These are phyloP conservation scores for Lyophyllum decastes DNA, from an alignment of 768 basidiomycete species.

Conservation along the genomic window DNA sequence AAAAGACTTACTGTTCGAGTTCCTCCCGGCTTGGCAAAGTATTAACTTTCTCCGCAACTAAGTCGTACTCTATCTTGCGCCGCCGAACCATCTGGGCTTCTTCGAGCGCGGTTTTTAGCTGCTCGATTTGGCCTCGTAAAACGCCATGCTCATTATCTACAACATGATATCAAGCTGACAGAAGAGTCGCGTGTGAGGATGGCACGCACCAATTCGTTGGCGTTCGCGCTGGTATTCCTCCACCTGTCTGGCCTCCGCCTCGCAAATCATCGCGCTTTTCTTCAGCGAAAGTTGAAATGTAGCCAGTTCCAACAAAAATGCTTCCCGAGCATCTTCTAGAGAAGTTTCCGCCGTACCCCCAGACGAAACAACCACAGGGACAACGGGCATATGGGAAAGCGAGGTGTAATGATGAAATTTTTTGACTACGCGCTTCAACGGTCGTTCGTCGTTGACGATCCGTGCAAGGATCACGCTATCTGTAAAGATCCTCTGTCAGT, in stretches of 20 bases:
- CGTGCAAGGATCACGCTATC: slow-evolving; percentile 81
- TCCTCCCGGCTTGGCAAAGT: slow-evolving; percentile 76
- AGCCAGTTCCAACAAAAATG: slow-evolving; percentile 76
- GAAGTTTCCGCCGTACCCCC: slow-evolving; percentile 27
- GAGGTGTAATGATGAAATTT: slow-evolving; percentile 77
- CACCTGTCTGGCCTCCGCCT: slow-evolving; percentile 84
- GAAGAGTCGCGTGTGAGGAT: not conserved
- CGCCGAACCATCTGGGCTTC: slow-evolving; percentile 75
- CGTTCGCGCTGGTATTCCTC: slow-evolving; percentile 80
- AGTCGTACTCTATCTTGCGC: slow-evolving; percentile 86
- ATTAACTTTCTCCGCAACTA: slow-evolving; percentile 81
- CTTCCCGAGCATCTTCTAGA: slow-evolving; percentile 74
- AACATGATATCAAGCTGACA: slow-evolving; percentile 3
- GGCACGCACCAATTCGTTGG: slow-evolving; percentile 66
- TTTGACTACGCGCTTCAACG: slow-evolving; percentile 75
- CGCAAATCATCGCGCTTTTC: slow-evolving; percentile 82
- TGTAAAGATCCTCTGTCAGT: slow-evolving; percentile 36
- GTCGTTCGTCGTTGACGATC: slow-evolving; percentile 82
- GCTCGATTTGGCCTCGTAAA: slow-evolving; percentile 70
- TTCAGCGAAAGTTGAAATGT: slow-evolving; percentile 74
- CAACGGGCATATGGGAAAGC: slow-evolving; percentile 49
- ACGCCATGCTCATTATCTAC: slow-evolving; percentile 73
- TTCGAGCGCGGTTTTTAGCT: slow-evolving; percentile 74
- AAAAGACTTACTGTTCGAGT: slow-evolving; percentile 65
- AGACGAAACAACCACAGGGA: slow-evolving; percentile 27